Evolutionary conservation across 805 yeast genomes (phyloP).

Genomic region (Grigorovia humatica): DNA sequence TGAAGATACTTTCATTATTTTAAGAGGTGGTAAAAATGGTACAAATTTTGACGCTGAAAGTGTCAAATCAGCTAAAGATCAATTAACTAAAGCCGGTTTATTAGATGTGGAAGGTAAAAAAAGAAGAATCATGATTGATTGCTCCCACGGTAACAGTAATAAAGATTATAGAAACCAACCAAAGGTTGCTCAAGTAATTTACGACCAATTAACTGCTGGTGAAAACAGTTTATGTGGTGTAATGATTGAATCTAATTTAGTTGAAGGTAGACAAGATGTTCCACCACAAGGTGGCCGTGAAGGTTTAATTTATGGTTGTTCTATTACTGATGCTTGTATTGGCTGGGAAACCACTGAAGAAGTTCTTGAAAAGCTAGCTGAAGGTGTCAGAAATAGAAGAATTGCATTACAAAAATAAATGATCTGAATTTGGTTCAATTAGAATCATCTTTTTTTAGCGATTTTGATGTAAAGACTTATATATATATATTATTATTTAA

Average conservation of each 20-base stretch:
- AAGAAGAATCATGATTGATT: slow-evolving; percentile 80
- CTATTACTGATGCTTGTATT: slow-evolving; percentile 97
- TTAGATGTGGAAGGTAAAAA: slow-evolving; percentile 38
- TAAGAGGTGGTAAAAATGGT: slow-evolving; percentile 92
- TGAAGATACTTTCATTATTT: slow-evolving; percentile 76
- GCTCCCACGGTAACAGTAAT: slow-evolving; percentile 92
- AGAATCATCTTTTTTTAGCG: no score
- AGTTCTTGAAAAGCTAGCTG: slow-evolving; percentile 61
- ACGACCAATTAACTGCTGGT: slow-evolving; percentile 71
- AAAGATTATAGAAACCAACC: slow-evolving; percentile 93
- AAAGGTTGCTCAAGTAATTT: slow-evolving; percentile 64
- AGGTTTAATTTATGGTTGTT: slow-evolving; percentile 78
- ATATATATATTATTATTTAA: no score
- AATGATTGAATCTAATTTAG: slow-evolving; percentile 90
- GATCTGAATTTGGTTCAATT: not conserved
- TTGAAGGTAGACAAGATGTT: slow-evolving; percentile 88
- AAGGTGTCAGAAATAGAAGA: slow-evolving; percentile 77
- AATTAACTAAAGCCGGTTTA: slow-evolving; percentile 42
- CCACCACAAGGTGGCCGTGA: slow-evolving; percentile 69
- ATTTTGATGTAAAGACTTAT: not conserved
- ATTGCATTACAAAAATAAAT: slow-evolving; percentile 17
- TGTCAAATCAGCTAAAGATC: slow-evolving; percentile 55
- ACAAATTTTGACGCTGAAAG: slow-evolving; percentile 78
- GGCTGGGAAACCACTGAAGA: slow-evolving; percentile 76
- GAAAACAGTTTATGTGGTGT: slow-evolving; percentile 75